Base-by-base conservation (phyloP, 176 grass and related monocot genomes). In the Oryza coarctata region DNA sequence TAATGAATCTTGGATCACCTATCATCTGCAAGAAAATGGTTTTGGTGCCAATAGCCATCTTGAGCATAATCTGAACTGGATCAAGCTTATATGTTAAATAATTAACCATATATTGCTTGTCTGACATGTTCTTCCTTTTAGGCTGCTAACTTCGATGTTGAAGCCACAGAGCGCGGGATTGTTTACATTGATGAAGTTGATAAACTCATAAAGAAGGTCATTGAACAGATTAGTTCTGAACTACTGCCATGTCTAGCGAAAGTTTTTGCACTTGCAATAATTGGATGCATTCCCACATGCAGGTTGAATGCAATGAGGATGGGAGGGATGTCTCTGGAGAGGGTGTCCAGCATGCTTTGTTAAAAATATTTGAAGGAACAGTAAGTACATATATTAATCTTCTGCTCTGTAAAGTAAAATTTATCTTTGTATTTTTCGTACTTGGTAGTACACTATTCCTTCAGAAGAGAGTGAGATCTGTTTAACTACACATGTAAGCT, bases 151-250 rank as follows among this genome's bases (percentile, higher is more conserved):
- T 94, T 89, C 78, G 62, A 92, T 70, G 61, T 89, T 4, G 40
- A 81, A 28, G 82, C 89, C 52, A 85, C 89, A 58, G 84, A 92
- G 63, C 87, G 52, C 67, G 89, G 92, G n/a, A 94, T 94, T 67
- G 79, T 94, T 40, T 92, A 94, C 75, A 86, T 92, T 28, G 92
- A 94, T 63, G 89, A 94, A 89, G 89, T 94, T 55, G 92, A 94
- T 80, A 94, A 94, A 64, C 90, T 94, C 20, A 69, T 87, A 69
- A 92, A 89, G 78, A 91, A 91, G 89, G 89, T 94, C 66, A 40
- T 44, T 86, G n/a, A 29, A 58, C 45, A 49, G 50, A 40, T 67
- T 34, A 66, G 15, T 63, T 85, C 65, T 73, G 77, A 66, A 63
- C 27, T 23, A 41, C 27, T 25, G 33, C 0, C 20, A 17, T 26